phyloP scores from a whole-genome alignment of 768 basidiomycete genomes.

The Naganishia kalamii region DNA sequence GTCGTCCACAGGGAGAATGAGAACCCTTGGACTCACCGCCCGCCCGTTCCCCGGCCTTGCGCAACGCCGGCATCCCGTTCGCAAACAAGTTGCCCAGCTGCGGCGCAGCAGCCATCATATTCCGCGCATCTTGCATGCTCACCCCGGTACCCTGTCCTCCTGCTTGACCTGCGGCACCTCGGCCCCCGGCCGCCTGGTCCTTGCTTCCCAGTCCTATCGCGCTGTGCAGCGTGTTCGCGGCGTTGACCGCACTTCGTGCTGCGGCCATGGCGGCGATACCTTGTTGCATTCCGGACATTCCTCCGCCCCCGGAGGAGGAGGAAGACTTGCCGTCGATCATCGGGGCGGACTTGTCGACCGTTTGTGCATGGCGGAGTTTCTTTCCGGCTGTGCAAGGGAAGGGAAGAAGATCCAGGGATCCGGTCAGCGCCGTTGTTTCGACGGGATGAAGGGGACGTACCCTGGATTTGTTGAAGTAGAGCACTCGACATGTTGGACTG shows the following conservation, averaged over 20 bases:
- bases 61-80: constrained; percentile 84
- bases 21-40: constrained; percentile 16
- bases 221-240: neutral
- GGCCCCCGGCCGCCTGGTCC: neutral
- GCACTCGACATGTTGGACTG: constrained; percentile 2
- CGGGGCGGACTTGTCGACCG: constrained; percentile 56
- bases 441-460: neutral
- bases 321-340: constrained; percentile 28
- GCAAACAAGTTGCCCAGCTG: constrained; percentile 54
- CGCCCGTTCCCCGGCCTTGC: constrained; percentile 60
- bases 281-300: constrained; percentile 11
- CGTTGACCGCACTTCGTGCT: neutral
- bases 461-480: constrained; percentile 17
- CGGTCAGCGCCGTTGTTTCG: neutral
- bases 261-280: constrained; percentile 3
- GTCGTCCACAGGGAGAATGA: neutral
- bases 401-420: neutral
- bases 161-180: neutral
- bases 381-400: constrained; percentile 54
- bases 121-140: constrained; percentile 35
- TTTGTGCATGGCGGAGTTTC: constrained; percentile 71
- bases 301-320: constrained; percentile 32
- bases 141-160: constrained; percentile 22
- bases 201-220: constrained; percentile 1
- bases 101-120: constrained; percentile 25